phyloP scores from a whole-genome alignment of 331 rosid species.

The Ulmus americana region DNA sequence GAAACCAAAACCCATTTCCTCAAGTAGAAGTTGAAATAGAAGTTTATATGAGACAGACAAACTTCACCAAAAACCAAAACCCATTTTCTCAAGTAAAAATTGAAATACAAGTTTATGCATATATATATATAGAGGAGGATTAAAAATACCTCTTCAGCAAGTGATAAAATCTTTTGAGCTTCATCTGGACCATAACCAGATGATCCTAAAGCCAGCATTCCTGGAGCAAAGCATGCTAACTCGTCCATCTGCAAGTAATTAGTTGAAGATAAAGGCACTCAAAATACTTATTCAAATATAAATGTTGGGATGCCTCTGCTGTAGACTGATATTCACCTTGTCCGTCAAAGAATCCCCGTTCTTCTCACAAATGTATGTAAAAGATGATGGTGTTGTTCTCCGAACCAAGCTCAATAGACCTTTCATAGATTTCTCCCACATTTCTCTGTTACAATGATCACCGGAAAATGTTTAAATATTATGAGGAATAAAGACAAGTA shows the following conservation, averaged over 20 bases:
- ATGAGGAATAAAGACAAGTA: not conserved
- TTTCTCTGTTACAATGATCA: constrained; percentile 64
- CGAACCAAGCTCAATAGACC: constrained; percentile 68
- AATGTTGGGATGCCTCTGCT: constrained; percentile 12
- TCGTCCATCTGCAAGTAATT: constrained; percentile 85
- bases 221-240: constrained; percentile 98
- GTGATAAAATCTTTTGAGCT: constrained; percentile 55
- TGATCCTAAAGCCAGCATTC: constrained; percentile 96
- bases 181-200: constrained; percentile 73
- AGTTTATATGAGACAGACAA: no score
- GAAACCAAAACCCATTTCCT: no score
- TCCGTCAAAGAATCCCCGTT: constrained; percentile 64
- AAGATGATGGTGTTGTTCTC: constrained; percentile 87
- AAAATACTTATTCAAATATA: constrained; percentile 15
- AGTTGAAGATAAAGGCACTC: constrained; percentile 12
- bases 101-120: not conserved
- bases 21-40: no score
- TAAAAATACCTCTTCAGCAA: constrained; percentile 82
- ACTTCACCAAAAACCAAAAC: no score
- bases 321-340: constrained; percentile 49
- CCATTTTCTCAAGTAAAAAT: no score
- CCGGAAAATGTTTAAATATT: constrained; percentile 16
- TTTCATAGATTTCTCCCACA: constrained; percentile 99
- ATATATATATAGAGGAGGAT: not conserved
- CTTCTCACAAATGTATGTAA: constrained; percentile 89